These are phyloP conservation scores for Trypethelium eluteriae DNA, from an alignment of 495 filamentous ascomycete genomes.

Conservation along the genomic window DNA sequence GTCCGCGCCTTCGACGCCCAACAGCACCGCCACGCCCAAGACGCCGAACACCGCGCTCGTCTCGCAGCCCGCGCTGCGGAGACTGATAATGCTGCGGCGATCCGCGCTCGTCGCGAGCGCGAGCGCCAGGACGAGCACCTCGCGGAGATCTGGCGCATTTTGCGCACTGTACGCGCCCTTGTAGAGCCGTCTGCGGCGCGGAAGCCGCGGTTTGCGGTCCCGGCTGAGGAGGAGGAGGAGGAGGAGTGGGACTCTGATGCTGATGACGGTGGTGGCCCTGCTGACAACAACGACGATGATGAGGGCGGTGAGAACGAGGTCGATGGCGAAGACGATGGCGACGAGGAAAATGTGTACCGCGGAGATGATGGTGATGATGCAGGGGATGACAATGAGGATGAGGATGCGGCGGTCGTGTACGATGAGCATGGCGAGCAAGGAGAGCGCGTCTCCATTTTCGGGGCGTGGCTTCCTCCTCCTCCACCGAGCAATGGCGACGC, in stretches of 20 bases:
- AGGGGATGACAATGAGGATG: neutral
- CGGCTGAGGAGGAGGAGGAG: neutral
- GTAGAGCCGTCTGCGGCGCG: constrained; percentile 13
- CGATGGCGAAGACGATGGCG: constrained; percentile 11
- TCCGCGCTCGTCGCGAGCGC: neutral
- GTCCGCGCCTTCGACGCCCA: neutral
- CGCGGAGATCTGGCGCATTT: constrained; percentile 15
- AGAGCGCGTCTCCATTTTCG: constrained; percentile 21
- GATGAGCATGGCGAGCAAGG: constrained; percentile 28
- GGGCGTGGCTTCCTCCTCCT: neutral
- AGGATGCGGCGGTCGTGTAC: constrained; percentile 20
- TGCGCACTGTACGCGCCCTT: constrained; percentile 18
- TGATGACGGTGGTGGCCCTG: neutral
- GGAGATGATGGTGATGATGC: constrained; percentile 2
- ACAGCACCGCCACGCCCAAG: neutral
- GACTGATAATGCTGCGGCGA: constrained; percentile 5
- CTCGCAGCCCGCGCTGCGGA: neutral
- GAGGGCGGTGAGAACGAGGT: constrained; percentile 6
- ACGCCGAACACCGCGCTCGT: neutral
- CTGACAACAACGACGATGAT: constrained; percentile 11
- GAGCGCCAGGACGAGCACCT: constrained; percentile 10
- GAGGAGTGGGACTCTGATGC: neutral
- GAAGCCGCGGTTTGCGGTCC: neutral
- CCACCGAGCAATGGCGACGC: too few relatives aligned
- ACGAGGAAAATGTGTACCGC: neutral